Conservation (phyloP, 1,284 basidiomycete genomes). For the Gymnopus androsaceus region DNA sequence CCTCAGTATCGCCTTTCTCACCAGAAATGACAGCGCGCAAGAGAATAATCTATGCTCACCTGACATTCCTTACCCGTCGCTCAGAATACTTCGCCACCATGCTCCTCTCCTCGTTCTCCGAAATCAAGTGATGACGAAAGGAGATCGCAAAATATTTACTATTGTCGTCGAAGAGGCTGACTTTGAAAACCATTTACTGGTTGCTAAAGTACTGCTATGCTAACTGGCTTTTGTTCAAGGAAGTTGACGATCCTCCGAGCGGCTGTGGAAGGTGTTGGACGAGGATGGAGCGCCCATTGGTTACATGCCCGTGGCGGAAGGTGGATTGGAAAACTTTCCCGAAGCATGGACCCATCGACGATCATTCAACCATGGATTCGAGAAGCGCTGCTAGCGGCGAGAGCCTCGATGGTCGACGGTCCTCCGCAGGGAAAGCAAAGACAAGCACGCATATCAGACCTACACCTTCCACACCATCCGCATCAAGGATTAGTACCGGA, state of each 20-base stretch:
- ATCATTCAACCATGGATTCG: slow-evolving; percentile 33
- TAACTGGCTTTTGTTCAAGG: slow-evolving; percentile 69
- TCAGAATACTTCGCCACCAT: slow-evolving; percentile 84
- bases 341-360: slow-evolving; percentile 34
- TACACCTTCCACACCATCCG: not conserved
- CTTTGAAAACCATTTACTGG: slow-evolving; percentile 83
- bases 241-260: slow-evolving; percentile 65
- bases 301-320: slow-evolving; percentile 48
- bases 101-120: slow-evolving; percentile 72
- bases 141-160: slow-evolving; percentile 62
- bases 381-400: slow-evolving; percentile 56
- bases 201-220: slow-evolving; percentile 81
- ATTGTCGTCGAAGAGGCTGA: slow-evolving; percentile 81
- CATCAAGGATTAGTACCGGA: not conserved
- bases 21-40: slow-evolving; percentile 58
- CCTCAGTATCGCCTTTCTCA: slow-evolving; percentile 40
- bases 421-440: slow-evolving; percentile 33
- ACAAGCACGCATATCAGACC: not conserved
- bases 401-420: slow-evolving; percentile 36
- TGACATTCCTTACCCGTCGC: slow-evolving; percentile 67
- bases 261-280: slow-evolving; percentile 62
- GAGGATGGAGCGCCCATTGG: slow-evolving; percentile 65
- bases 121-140: slow-evolving; percentile 42
- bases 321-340: slow-evolving; percentile 70
- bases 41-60: slow-evolving; percentile 79